These are phyloP conservation scores for Bisporella sp. DNA, from an alignment of 2,329 filamentous ascomycete species.

Conservation along the genomic window DNA sequence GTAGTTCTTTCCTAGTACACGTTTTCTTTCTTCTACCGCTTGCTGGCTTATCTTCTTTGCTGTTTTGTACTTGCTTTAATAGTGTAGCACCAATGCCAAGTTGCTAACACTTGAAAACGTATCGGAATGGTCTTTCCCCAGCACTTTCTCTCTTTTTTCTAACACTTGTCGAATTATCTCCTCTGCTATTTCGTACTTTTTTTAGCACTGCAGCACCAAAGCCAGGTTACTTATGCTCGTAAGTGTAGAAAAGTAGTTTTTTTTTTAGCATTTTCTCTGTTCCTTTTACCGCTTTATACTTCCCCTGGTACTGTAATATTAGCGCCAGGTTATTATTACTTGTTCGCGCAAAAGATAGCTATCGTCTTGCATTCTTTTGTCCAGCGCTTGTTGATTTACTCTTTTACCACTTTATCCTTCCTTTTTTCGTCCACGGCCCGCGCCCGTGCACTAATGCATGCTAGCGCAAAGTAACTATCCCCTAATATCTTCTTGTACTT, in stretches of 20 bases:
- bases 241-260: not conserved
- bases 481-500: not conserved
- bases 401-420: not conserved
- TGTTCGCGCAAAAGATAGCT: not conserved
- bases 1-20: no score
- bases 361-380: not conserved
- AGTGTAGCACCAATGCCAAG: no score
- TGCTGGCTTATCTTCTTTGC: no score
- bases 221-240: not conserved
- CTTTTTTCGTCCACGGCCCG: not conserved
- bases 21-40: no score
- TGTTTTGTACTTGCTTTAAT: no score
- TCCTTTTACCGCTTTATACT: not conserved
- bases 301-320: not conserved
- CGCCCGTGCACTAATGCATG: no score
- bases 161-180: constrained; percentile 2
- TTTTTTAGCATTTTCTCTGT: not conserved
- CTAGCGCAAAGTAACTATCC: no score
- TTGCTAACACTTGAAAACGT: no score
- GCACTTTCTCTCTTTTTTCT: no score
- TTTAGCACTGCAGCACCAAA: not conserved
- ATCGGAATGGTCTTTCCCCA: no score
- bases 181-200: constrained; percentile 3
- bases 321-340: not conserved
- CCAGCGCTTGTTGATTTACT: not conserved